phyloP scores from a whole-genome alignment of 1,284 basidiomycete genomes.

The Rhodotorula sp. region DNA sequence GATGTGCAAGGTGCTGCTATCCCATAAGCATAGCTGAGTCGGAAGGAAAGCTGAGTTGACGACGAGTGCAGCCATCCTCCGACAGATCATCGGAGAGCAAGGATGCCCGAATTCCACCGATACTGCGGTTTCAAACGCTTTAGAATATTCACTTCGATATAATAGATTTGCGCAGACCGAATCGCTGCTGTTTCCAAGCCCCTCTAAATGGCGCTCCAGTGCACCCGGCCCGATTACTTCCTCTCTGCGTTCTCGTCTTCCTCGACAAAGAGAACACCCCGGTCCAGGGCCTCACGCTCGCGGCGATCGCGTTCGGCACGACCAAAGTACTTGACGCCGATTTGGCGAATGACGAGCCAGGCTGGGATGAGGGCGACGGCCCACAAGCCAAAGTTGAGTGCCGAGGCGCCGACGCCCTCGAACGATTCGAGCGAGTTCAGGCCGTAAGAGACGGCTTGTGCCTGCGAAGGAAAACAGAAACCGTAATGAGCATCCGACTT shows the following conservation, averaged over 20 bases:
- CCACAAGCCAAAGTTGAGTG: conserved; percentile 33
- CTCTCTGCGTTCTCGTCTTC: background rate
- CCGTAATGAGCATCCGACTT: background rate
- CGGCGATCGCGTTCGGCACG: conserved; percentile 25
- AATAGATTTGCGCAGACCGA: too few species aligned
- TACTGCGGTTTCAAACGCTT: too few species aligned
- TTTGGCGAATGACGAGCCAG: conserved; percentile 27
- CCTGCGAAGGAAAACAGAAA: background rate
- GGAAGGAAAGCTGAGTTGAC: too few species aligned
- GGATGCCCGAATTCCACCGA: too few species aligned
- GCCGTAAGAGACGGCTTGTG: conserved; percentile 31
- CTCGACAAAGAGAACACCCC: conserved; percentile 19
- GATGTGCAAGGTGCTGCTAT: too few species aligned
- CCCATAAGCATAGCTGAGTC: too few species aligned
- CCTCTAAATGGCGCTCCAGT: too few species aligned
- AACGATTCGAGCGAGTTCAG: conserved; percentile 29
- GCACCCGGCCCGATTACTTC: too few species aligned
- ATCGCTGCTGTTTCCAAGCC: too few species aligned
- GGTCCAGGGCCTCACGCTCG: conserved; percentile 36
- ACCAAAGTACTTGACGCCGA: conserved; percentile 26
- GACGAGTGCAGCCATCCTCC: too few species aligned
- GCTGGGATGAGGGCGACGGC: conserved; percentile 25
- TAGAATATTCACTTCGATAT: too few species aligned
- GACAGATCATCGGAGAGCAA: too few species aligned
- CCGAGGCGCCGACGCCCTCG: conserved; percentile 12